phyloP scores from a whole-genome alignment of 2,329 filamentous ascomycete species.

The Exophiala phaeomuriformis region DNA sequence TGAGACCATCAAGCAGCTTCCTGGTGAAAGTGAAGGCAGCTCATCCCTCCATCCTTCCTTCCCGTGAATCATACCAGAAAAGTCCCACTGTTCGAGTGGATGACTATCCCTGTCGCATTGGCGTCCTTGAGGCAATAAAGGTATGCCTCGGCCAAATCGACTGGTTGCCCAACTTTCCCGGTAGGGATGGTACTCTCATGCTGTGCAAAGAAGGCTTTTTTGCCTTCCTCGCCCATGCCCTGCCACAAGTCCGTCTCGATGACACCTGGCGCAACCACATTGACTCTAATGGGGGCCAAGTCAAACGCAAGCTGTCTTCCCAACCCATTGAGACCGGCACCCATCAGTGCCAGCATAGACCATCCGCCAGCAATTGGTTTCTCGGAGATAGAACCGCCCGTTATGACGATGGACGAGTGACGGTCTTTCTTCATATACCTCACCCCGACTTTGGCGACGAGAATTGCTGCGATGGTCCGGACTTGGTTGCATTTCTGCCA shows the following conservation, averaged over 20 bases:
- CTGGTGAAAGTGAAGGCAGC: no score
- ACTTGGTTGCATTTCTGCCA: slow-evolving; percentile 43
- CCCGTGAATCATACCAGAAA: slow-evolving; percentile 23
- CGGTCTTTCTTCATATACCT: slow-evolving; percentile 39
- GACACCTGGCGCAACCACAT: slow-evolving; percentile 52
- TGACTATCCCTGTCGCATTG: slow-evolving; percentile 41
- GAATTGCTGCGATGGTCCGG: slow-evolving; percentile 45
- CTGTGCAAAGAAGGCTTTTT: slow-evolving; percentile 22
- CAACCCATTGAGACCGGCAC: slow-evolving; percentile 48
- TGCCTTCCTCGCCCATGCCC: slow-evolving; percentile 26
- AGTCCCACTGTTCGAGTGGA: slow-evolving; percentile 39
- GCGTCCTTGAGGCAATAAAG: slow-evolving; percentile 43
- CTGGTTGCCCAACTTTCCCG: slow-evolving; percentile 34
- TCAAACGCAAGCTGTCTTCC: slow-evolving; percentile 54
- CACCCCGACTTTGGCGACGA: slow-evolving; percentile 45
- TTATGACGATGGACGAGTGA: slow-evolving; percentile 49
- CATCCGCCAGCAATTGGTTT: slow-evolving; percentile 46
- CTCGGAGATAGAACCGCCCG: slow-evolving; percentile 47
- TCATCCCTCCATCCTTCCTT: neutral
- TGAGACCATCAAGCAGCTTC: no score
- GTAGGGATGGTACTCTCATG: slow-evolving; percentile 23
- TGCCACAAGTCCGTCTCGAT: slow-evolving; percentile 44
- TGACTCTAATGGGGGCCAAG: slow-evolving; percentile 57
- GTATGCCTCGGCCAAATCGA: slow-evolving; percentile 44
- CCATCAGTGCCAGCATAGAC: slow-evolving; percentile 44